phyloP scores from a whole-genome alignment of 805 yeast genomes.

The Sugiyamaella floridensis region DNA sequence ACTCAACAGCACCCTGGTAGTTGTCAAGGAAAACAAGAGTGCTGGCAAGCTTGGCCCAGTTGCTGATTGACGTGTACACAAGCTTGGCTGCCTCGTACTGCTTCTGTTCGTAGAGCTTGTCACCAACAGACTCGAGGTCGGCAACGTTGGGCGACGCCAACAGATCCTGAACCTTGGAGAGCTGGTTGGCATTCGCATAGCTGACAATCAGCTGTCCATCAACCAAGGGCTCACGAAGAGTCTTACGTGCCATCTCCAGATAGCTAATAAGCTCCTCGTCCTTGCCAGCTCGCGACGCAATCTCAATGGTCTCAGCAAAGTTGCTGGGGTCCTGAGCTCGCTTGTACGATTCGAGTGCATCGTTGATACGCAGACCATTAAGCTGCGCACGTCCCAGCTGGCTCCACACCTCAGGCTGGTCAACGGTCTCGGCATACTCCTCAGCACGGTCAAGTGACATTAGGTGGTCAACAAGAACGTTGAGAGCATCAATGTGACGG shows the following conservation, averaged over 20 bases:
- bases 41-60: constrained; percentile 94
- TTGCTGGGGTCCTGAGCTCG: constrained; percentile 88
- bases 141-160: constrained; percentile 88
- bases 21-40: constrained; percentile 88
- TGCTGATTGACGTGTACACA: constrained; percentile 76
- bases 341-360: constrained; percentile 86
- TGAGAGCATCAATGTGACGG: constrained; percentile 69
- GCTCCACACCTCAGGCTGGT: constrained; percentile 83
- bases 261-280: constrained; percentile 86
- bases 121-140: constrained; percentile 86
- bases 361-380: constrained; percentile 85
- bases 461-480: constrained; percentile 84
- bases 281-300: constrained; percentile 92
- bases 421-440: constrained; percentile 83
- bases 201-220: constrained; percentile 89
- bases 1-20: constrained; percentile 94
- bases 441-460: constrained; percentile 94
- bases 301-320: constrained; percentile 86
- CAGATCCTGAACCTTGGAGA: constrained; percentile 76
- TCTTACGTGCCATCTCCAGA: constrained; percentile 84
- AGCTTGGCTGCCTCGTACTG: constrained; percentile 91
- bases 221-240: constrained; percentile 82
- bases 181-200: constrained; percentile 70
- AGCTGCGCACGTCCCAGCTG: constrained; percentile 94
- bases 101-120: constrained; percentile 69